Conservation (phyloP, 306 rosid species). For the Nissolia schottii region DNA sequence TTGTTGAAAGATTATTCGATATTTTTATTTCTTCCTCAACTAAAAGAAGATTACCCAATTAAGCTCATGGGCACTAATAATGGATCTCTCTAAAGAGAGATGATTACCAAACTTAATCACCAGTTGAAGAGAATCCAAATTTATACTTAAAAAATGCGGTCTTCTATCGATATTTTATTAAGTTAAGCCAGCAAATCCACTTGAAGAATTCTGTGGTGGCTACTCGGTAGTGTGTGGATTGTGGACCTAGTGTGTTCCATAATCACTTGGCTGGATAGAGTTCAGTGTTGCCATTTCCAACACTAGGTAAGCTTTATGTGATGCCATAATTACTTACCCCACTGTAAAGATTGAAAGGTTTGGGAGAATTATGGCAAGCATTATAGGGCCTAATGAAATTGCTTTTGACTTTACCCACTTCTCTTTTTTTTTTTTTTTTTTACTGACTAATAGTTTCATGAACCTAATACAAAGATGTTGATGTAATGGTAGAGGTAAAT, state of each 20-base stretch:
- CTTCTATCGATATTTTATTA: too few species aligned
- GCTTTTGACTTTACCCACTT: constrained; percentile 40
- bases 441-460: too few species aligned
- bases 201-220: neutral
- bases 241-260: neutral
- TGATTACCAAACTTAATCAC: neutral
- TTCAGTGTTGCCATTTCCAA: constrained; percentile 16
- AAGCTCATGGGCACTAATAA: neutral
- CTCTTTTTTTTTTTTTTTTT: neutral
- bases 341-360: constrained; percentile 6
- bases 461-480: too few species aligned
- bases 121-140: neutral
- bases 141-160: neutral
- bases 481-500: too few species aligned
- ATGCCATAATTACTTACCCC: constrained; percentile 21
- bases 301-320: neutral
- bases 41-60: neutral
- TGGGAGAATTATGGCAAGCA: constrained; percentile 16
- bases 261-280: neutral
- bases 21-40: neutral
- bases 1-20: neutral
- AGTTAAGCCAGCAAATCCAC: neutral
- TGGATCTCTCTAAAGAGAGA: neutral
- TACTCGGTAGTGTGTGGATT: neutral
- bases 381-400: constrained; percentile 17